A percentile compares a stretch with the other conserved stretches of the same genome.
These are phyloP conservation scores for Acacia melanoxylon DNA, from an alignment of 306 rosid species.

Conservation along the genomic window DNA sequence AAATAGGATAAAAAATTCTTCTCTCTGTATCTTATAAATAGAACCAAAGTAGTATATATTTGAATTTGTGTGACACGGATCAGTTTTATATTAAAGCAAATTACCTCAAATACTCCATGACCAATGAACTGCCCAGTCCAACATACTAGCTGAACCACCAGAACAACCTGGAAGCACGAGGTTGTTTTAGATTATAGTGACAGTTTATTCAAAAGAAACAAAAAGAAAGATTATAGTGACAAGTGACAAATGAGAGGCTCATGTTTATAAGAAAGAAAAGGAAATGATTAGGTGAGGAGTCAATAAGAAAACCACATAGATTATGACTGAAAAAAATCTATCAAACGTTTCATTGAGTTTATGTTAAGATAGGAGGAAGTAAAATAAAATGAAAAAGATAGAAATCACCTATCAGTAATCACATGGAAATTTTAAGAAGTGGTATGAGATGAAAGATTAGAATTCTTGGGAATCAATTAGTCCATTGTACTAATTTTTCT, in stretches of 20 bases:
- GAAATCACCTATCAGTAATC: not conserved
- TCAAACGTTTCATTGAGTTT: not conserved
- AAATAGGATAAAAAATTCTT: too few species aligned
- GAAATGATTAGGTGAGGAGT: not conserved
- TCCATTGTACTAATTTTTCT: not conserved
- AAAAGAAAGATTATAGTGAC: not conserved
- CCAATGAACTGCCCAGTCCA: slow-evolving; percentile 86
- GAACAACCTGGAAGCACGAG: slow-evolving; percentile 57
- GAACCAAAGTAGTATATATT: not conserved
- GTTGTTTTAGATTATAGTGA: not conserved
- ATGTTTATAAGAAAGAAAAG: not conserved
- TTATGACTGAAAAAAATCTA: not conserved
- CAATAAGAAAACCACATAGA: not conserved
- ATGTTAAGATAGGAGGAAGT: too few species aligned
- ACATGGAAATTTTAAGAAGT: not conserved
- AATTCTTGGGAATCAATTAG: not conserved
- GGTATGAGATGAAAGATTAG: not conserved
- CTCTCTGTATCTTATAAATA: too few species aligned
- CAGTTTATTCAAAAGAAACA: not conserved
- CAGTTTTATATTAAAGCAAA: not conserved
- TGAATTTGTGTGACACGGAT: not conserved
- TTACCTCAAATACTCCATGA: slow-evolving; percentile 82
- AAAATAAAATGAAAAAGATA: too few species aligned
- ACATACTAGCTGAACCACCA: slow-evolving; percentile 69
- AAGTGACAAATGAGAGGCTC: not conserved